These are phyloP conservation scores for Lithocarpus polystachyus DNA, from an alignment of 306 rosid species.

Conservation along the genomic window DNA sequence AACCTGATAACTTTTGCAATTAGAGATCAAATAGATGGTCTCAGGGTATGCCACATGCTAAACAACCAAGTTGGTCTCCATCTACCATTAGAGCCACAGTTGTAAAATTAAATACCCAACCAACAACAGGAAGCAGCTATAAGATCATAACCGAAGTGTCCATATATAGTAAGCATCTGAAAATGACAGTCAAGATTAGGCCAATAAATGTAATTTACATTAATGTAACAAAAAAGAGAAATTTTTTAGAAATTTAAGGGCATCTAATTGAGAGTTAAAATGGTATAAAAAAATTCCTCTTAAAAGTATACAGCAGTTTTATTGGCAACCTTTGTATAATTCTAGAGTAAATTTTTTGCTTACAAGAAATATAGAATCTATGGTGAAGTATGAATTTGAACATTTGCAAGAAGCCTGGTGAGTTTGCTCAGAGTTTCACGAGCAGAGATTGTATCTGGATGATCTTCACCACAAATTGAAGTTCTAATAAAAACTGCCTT, in stretches of 20 bases:
- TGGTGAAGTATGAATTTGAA: slow-evolving; percentile 57
- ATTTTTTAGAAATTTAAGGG: slow-evolving; percentile 2
- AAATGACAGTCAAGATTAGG: not conserved
- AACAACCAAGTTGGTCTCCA: not conserved
- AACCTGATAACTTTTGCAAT: not conserved
- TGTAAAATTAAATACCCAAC: not conserved
- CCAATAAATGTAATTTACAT: not conserved
- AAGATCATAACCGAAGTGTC: not conserved
- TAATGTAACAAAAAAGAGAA: not conserved
- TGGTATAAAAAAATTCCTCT: slow-evolving; percentile 27
- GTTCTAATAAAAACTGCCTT: slow-evolving; percentile 78
- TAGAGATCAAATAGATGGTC: not conserved
- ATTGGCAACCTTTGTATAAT: slow-evolving; percentile 43
- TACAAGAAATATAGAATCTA: slow-evolving; percentile 50
- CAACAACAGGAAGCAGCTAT: not conserved
- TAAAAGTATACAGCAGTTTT: slow-evolving; percentile 46
- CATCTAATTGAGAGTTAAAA: slow-evolving; percentile 23
- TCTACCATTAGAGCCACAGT: not conserved
- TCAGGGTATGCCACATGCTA: not conserved
- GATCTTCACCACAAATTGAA: slow-evolving; percentile 83
- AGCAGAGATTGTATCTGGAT: slow-evolving; percentile 74
- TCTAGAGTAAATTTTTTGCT: slow-evolving; percentile 37
- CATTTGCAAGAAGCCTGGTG: slow-evolving; percentile 72
- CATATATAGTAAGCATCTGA: not conserved
- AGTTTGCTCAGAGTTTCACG: slow-evolving; percentile 74